Conservation (phyloP, 192 early-diverging fungal species). For the Dissophora ornata region DNA sequence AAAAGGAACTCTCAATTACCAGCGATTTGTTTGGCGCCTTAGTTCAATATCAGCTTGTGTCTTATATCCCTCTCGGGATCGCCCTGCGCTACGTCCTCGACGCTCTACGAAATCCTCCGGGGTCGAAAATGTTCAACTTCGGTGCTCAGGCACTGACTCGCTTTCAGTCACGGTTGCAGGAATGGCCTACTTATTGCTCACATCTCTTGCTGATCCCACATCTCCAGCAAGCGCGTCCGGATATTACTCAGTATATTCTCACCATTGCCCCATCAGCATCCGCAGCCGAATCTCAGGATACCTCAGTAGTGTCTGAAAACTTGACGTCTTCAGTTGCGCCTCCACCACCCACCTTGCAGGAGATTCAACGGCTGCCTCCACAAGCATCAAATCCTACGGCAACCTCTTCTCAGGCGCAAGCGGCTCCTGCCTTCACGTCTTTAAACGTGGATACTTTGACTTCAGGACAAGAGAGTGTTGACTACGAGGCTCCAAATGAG, state of each 20-base stretch:
- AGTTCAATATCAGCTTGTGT: slow-evolving; percentile 90
- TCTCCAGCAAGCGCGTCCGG: slow-evolving; percentile 80
- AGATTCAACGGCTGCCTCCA: not conserved
- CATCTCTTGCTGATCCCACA: slow-evolving; percentile 86
- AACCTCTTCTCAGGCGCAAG: slow-evolving; percentile 24
- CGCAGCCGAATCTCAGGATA: slow-evolving; percentile 43
- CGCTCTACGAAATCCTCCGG: slow-evolving; percentile 80
- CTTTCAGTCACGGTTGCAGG: slow-evolving; percentile 83
- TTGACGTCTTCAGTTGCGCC: slow-evolving; percentile 31
- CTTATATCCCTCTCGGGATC: slow-evolving; percentile 78
- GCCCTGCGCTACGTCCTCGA: slow-evolving; percentile 91
- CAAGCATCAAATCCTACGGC: slow-evolving; percentile 20
- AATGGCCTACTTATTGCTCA: slow-evolving; percentile 92
- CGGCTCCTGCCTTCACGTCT: slow-evolving; percentile 70
- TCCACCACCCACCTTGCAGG: not conserved
- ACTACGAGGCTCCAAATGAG: slow-evolving; percentile 54
- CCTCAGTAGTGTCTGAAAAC: slow-evolving; percentile 13
- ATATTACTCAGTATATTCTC: slow-evolving; percentile 75
- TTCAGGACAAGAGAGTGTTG: slow-evolving; percentile 56
- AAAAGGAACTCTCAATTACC: slow-evolving; percentile 90
- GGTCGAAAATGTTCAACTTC: slow-evolving; percentile 90
- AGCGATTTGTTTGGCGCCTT: slow-evolving; percentile 90
- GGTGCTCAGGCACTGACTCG: slow-evolving; percentile 87
- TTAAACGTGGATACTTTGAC: slow-evolving; percentile 67
- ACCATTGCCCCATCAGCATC: slow-evolving; percentile 37